phyloP scores from a whole-genome alignment of 2,329 filamentous ascomycete genomes.

The Mariannaea sp. region DNA sequence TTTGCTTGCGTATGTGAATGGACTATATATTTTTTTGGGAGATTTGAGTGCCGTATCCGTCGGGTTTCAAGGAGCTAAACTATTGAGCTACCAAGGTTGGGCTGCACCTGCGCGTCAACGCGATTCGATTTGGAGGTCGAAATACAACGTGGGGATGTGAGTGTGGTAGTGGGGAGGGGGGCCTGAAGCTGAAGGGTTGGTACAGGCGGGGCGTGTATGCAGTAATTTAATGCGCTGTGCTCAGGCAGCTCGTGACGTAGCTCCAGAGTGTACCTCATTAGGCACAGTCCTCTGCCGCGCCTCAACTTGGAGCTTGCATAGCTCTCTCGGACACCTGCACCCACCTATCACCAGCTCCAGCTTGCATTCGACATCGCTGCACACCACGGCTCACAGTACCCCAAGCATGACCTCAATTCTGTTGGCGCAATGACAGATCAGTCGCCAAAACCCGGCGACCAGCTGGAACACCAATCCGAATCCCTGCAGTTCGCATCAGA shows the following conservation, averaged over 20 bases:
- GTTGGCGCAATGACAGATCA: constrained; percentile 49
- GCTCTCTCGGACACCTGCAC: too few relatives aligned
- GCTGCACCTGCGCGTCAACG: constrained; percentile 27
- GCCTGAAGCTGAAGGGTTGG: too few relatives aligned
- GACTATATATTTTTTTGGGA: too few relatives aligned
- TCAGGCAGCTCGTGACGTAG: constrained; percentile 43
- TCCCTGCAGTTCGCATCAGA: constrained; percentile 27
- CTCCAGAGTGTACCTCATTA: constrained; percentile 32
- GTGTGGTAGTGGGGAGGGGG: too few relatives aligned
- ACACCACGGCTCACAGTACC: constrained; percentile 18
- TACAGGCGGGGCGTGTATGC: constrained; percentile 4
- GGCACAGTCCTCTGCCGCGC: constrained; percentile 20
- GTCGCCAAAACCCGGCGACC: constrained; percentile 43
- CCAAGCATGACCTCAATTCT: constrained; percentile 40
- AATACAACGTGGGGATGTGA: constrained; percentile 21
- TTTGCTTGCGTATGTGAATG: background rate
- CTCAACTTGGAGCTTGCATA: constrained; percentile 33
- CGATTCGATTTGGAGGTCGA: constrained; percentile 23
- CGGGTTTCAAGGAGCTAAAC: background rate
- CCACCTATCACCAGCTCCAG: constrained; percentile 24
- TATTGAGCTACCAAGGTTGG: constrained; percentile 3
- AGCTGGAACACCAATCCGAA: constrained; percentile 27
- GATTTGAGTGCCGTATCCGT: background rate
- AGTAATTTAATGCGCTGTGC: constrained; percentile 14
- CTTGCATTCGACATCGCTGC: constrained; percentile 14